Base-by-base conservation (phyloP, 495 filamentous ascomycete species). In the Penicillium flavigenum region DNA sequence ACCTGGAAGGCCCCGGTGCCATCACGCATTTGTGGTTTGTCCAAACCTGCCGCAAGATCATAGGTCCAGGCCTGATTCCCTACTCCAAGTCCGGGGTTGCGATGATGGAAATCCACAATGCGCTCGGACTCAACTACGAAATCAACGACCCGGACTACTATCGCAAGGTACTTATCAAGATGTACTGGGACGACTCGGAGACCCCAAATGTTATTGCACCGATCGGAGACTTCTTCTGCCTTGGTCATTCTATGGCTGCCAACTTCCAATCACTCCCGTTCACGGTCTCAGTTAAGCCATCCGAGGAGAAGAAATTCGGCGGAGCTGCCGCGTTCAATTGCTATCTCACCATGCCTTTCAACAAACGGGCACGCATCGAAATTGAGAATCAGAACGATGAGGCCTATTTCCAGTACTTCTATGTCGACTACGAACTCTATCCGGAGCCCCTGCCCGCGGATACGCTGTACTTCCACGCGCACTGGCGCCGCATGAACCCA, bases 401-500 rank as follows among this genome's bases (percentile, higher is more conserved):
- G 29, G 60, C 63, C 17, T 62, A 62, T 31, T 46, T 65, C 47
- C 63, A 65, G 46, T 65, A 65, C 50, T 65, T 65, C 53, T 65
- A 65, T 41, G 62, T 65, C 39, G 63, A 65, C 56, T 65, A 65
- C 24, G 63, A 65, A 44, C 63, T 65, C 24, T 60, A 60, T 46
- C 47, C 63, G 2, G 52, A 65, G 42, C 59, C 63, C 19, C 53
- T 60, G 5, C 60, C 60, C n/a, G 56, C 41, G 24, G 57, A 66
- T 27, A 63, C 60, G 20, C 60, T 66, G 16, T 66, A 60, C 57
- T 66, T 66, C 44, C 63, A 66, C 46, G 60, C 63, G 12, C 63
- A 66, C 47, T 66, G 63, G 63, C 60, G 60, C 7, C 63, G 63
- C 34, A 29, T 54, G 54, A 66, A 66, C 50, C 63, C 63, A 11